A percentile compares a stretch with the other conserved stretches of the same genome.
Conservation (phyloP, 108 stramenopile genomes). For the Epithemia pelagica region DNA sequence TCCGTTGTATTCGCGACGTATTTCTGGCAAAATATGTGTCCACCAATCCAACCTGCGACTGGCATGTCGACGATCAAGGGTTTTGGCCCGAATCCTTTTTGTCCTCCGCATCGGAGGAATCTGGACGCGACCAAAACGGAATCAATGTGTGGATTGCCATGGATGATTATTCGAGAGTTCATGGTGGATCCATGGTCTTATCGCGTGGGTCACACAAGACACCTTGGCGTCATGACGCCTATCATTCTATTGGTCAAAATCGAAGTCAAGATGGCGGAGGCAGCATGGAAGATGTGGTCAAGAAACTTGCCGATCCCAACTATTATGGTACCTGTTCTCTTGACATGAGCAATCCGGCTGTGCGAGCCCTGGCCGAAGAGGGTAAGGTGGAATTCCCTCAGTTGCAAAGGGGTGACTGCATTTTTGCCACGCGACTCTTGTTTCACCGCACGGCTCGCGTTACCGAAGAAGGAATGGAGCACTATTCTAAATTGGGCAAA, state of each 20-base stretch:
- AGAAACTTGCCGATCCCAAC: constrained; percentile 11
- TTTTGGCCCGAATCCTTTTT: constrained; percentile 43
- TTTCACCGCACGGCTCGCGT: constrained; percentile 43
- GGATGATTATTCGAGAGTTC: constrained; percentile 32
- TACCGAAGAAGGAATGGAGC: constrained; percentile 16
- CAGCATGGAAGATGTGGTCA: constrained; percentile 32
- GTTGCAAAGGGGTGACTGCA: constrained; percentile 45
- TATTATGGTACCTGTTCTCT: not conserved
- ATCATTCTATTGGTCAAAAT: constrained; percentile 34
- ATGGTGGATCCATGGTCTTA: constrained; percentile 33
- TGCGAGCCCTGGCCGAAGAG: constrained; percentile 31
- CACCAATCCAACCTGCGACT: constrained; percentile 26
- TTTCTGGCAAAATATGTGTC: constrained; percentile 16
- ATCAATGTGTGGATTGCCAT: constrained; percentile 58
- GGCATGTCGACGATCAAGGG: constrained; percentile 54
- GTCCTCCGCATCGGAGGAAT: not conserved
- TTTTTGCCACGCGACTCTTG: constrained; percentile 44
- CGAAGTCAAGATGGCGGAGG: constrained; percentile 29
- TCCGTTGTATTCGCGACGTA: constrained; percentile 10
- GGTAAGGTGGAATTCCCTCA: constrained; percentile 26
- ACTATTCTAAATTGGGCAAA: constrained; percentile 1
- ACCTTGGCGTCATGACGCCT: constrained; percentile 39
- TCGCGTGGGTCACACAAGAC: constrained; percentile 40
- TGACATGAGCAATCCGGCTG: constrained; percentile 13
- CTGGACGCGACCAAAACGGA: constrained; percentile 11